Base-by-base conservation (phyloP, 371 early-diverging fungal genomes). In the Thermomucor indicae-seudaticae region DNA sequence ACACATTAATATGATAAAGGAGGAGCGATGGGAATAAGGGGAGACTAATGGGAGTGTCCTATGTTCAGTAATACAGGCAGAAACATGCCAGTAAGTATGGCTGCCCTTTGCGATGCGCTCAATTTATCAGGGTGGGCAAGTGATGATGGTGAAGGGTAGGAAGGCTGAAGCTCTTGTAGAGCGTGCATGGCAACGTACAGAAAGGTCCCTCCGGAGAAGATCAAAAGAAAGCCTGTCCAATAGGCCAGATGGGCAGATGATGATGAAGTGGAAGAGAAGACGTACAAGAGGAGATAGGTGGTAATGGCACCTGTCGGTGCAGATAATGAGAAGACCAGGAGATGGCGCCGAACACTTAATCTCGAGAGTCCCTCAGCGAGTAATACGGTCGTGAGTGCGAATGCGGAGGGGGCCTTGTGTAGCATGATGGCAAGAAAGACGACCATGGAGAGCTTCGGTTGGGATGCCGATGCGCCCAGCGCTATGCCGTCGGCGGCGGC, bases 401-500 rank as follows among this genome's bases (percentile, higher is more conserved):
- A 93, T 0, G 96, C 92, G 1, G 93, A 84, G 3, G 97, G 96
- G 2, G 92, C 95, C 65, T 97, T 97, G 80, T 97, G 97, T 25
- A 97, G 79, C 81, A 95, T 86, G 51, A 97, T 90, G n/a, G 97
- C 97, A 24, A 95, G 51, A 57, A 96, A 97, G 4, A 97, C 90
- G 6, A 94, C 84, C 46, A 93, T 70, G 17, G 89, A 91, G 2
- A 96, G 67, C 8, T 80, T 72, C 5, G 85, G 88, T 25, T 78
- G 70, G 1, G 65, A 64, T 0, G 77, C 75, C 0, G 86, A 77
- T 0, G 95, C 95, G 11, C 97, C 97, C 37, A 97, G 57, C 0
- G 96, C 96, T 53, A 97, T 87, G 0, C 97, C 97, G 60, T 97
- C 97, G 0, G 96, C 94, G 10, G 93, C 93, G 2, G 92, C 88